Conservation (phyloP, 345 rosid genomes). For the Citrus maxima region DNA sequence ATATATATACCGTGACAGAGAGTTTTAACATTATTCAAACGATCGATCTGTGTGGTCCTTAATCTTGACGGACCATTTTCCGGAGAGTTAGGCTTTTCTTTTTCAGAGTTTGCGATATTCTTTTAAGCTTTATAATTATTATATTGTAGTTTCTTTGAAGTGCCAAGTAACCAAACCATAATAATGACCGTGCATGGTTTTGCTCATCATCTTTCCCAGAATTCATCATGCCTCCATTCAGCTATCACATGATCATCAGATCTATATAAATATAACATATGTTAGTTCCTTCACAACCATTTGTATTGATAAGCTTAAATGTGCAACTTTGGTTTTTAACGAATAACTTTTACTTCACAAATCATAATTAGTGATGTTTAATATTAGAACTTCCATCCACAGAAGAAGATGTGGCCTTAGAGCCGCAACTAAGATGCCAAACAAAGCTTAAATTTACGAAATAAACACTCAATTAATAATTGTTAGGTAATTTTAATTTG, state of each 20-base stretch:
- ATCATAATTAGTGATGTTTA: no score
- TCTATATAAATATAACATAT: neutral
- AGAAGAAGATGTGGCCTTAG: no score
- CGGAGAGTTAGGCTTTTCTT: slow-evolving; percentile 26
- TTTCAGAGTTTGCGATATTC: neutral
- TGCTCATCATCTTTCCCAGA: neutral
- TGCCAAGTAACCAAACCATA: neutral
- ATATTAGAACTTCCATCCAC: no score
- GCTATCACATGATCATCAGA: neutral
- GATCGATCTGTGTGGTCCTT: slow-evolving; percentile 11
- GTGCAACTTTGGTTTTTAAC: no score
- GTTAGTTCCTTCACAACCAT: neutral
- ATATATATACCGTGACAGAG: neutral
- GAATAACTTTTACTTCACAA: no score
- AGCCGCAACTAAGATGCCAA: no score
- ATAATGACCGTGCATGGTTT: neutral
- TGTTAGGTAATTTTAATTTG: no score
- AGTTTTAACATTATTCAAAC: neutral
- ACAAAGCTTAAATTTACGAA: no score
- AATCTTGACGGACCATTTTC: neutral
- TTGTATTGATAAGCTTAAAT: no score
- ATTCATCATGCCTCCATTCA: neutral
- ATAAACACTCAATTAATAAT: no score
- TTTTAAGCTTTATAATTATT: neutral
- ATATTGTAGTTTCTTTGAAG: neutral